phyloP scores from a whole-genome alignment of 2,329 filamentous ascomycete genomes.

The Penicillium thymicola region DNA sequence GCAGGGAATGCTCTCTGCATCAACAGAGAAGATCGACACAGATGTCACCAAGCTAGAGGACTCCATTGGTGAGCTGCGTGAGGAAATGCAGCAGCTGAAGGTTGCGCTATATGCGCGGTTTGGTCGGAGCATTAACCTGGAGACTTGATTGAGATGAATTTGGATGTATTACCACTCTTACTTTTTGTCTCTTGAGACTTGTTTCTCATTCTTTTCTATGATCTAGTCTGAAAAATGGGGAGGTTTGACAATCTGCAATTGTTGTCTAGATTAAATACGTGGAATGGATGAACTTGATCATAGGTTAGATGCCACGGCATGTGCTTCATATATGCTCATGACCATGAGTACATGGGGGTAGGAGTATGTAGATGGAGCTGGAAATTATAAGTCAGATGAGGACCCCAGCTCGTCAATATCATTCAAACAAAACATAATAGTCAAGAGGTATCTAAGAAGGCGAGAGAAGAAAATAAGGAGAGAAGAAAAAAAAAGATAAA shows the following conservation, averaged over 20 bases:
- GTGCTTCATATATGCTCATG: background rate
- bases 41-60: constrained; percentile 76
- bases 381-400: background rate
- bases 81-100: constrained; percentile 88
- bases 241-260: background rate
- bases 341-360: background rate
- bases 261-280: background rate
- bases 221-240: background rate
- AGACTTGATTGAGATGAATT: constrained; percentile 58
- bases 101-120: constrained; percentile 91
- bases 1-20: constrained; percentile 74
- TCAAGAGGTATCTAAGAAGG: constrained; percentile 25
- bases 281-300: background rate
- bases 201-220: background rate
- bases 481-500: background rate
- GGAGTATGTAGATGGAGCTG: background rate
- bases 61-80: constrained; percentile 68
- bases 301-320: background rate
- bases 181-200: background rate
- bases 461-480: constrained; percentile 1
- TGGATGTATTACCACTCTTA: background rate
- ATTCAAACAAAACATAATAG: constrained; percentile 18
- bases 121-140: constrained; percentile 93
- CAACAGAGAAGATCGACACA: constrained; percentile 69
- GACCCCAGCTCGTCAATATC: constrained; percentile 18